These are phyloP conservation scores for Xylariaceae sp. DNA, from an alignment of 2,329 filamentous ascomycete species.

Conservation along the genomic window DNA sequence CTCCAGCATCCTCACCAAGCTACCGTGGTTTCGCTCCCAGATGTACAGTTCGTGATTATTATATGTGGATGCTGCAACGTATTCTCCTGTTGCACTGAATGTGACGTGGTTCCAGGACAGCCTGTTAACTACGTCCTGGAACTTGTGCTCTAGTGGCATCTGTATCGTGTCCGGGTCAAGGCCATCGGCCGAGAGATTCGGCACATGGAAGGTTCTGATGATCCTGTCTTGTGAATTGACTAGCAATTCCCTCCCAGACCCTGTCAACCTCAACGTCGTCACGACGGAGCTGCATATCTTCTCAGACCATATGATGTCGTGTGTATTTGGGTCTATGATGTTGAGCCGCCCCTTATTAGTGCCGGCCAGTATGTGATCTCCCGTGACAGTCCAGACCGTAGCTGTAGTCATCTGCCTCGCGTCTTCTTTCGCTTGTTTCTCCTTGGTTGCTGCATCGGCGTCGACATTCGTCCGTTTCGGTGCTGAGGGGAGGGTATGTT, in stretches of 20 bases:
- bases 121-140: conserved; percentile 95
- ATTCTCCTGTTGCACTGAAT: conserved; percentile 92
- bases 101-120: conserved; percentile 97
- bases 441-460: conserved; percentile 71
- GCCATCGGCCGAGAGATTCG: conserved; percentile 72
- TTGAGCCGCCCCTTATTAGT: conserved; percentile 97
- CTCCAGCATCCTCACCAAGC: conserved; percentile 94
- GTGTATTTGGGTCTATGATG: conserved; percentile 84
- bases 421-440: conserved; percentile 90
- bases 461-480: conserved; percentile 77
- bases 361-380: conserved; percentile 88
- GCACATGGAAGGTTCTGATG: conserved; percentile 89
- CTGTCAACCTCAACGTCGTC: conserved; percentile 83
- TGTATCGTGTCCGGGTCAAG: conserved; percentile 86
- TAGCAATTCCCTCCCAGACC: conserved; percentile 84
- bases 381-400: conserved; percentile 83
- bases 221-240: conserved; percentile 95
- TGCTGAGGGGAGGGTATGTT: conserved; percentile 79
- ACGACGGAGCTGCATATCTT: conserved; percentile 88
- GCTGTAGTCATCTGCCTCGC: conserved; percentile 95
- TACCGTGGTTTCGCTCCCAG: conserved; percentile 94
- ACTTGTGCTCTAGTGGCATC: conserved; percentile 94
- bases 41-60: conserved; percentile 99
- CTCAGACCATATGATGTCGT: conserved; percentile 85
- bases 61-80: conserved; percentile 93